Conservation (phyloP, 768 basidiomycete genomes). For the Lactarius quietus region DNA sequence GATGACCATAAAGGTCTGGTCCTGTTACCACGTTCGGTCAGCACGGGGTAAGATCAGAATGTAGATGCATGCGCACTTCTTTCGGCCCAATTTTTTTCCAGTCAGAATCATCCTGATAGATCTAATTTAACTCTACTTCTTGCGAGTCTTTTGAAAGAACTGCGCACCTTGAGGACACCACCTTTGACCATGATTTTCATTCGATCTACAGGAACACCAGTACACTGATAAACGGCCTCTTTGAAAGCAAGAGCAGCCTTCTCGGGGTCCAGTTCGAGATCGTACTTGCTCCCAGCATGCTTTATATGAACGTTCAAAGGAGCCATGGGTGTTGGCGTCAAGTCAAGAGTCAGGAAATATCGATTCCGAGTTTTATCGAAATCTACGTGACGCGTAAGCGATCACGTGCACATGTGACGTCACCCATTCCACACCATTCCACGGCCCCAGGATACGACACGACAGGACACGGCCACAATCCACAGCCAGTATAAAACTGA, state of each 20-base stretch:
- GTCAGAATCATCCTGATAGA: conserved; percentile 72
- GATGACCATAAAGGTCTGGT: conserved; percentile 89
- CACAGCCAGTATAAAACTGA: background rate
- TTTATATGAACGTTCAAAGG: conserved; percentile 79
- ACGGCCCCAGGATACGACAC: background rate
- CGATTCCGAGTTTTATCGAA: background rate
- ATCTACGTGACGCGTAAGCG: conserved; percentile 13
- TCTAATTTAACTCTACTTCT: background rate
- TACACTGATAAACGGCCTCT: conserved; percentile 71
- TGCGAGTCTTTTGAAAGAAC: background rate
- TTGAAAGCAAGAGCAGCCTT: conserved; percentile 74
- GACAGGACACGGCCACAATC: background rate
- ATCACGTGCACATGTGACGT: conserved; percentile 15
- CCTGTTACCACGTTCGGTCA: conserved; percentile 42
- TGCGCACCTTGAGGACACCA: conserved; percentile 77
- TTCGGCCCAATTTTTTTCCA: conserved; percentile 85
- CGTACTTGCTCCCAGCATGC: conserved; percentile 78
- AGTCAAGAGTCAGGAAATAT: background rate
- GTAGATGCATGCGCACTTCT: conserved; percentile 45
- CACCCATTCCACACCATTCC: background rate
- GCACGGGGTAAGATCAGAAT: background rate
- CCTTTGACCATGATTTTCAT: conserved; percentile 99
- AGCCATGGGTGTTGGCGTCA: conserved; percentile 45
- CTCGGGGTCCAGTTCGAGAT: conserved; percentile 69
- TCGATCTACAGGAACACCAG: conserved; percentile 83